Conservation (phyloP, 2,329 filamentous ascomycete species). For the Scedosporium aurantiacum region DNA sequence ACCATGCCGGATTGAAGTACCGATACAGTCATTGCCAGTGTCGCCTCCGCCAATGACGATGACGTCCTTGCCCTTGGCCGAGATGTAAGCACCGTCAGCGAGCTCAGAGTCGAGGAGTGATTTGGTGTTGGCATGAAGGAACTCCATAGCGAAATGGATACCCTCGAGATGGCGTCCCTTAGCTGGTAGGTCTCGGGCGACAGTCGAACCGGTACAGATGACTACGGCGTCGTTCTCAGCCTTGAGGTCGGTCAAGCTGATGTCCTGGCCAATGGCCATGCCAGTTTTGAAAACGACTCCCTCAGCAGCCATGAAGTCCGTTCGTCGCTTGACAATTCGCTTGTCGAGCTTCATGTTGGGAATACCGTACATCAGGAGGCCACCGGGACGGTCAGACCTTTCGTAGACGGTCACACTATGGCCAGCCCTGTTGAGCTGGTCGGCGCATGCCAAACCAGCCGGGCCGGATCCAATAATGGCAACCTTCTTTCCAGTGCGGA, state of each 20-base stretch:
- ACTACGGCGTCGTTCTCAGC: conserved; percentile 71
- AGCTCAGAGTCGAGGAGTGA: conserved; percentile 88
- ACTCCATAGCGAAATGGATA: conserved; percentile 95
- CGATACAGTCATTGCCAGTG: conserved; percentile 96
- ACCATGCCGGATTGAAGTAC: conserved; percentile 88
- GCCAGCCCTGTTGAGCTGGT: conserved; percentile 88
- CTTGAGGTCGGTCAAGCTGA: conserved; percentile 62
- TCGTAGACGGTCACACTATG: conserved; percentile 87
- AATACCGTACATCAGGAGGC: conserved; percentile 95
- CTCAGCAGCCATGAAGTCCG: conserved; percentile 88
- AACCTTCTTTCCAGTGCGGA: conserved; percentile 77
- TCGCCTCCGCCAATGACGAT: conserved; percentile 96
- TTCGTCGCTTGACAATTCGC: conserved; percentile 87
- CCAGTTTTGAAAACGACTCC: conserved; percentile 74
- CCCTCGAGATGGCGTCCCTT: conserved; percentile 79
- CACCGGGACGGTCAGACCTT: conserved; percentile 80
- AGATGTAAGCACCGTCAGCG: conserved; percentile 75
- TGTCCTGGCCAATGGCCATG: conserved; percentile 65
- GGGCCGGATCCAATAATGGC: conserved; percentile 89
- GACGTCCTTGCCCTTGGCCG: conserved; percentile 90
- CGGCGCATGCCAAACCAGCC: conserved; percentile 77
- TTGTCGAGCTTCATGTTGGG: conserved; percentile 99
- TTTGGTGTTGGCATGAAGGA: conserved; percentile 95
- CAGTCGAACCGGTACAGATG: conserved; percentile 84
- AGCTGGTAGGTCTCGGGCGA: conserved; percentile 85